These are phyloP conservation scores for Taiozyma sp. DNA, from an alignment of 1,139 yeast genomes.

Conservation along the genomic window DNA sequence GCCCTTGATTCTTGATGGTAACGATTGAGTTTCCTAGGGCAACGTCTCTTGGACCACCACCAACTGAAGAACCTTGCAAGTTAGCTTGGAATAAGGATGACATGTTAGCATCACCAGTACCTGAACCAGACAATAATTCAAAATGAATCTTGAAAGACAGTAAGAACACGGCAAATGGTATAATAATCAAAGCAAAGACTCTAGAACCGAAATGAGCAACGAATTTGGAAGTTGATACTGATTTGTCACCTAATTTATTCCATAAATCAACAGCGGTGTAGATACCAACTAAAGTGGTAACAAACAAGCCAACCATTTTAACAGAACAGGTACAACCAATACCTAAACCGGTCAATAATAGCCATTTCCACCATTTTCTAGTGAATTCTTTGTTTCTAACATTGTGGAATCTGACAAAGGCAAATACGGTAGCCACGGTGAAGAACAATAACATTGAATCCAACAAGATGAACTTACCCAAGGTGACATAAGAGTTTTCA, in stretches of 20 bases:
- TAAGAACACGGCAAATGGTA: conserved; percentile 60
- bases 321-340: conserved; percentile 81
- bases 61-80: conserved; percentile 71
- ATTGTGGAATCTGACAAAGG: conserved; percentile 75
- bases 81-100: conserved; percentile 96
- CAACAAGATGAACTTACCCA: conserved; percentile 85
- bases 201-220: conserved; percentile 62
- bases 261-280: conserved; percentile 72
- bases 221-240: conserved; percentile 45
- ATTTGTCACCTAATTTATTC: conserved; percentile 57
- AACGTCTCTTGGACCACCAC: conserved; percentile 85
- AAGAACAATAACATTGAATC: conserved; percentile 96
- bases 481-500: conserved; percentile 81
- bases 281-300: conserved; percentile 69
- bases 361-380: conserved; percentile 94
- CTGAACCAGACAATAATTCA: conserved; percentile 63
- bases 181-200: conserved; percentile 48
- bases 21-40: conserved; percentile 71
- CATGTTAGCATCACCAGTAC: conserved; percentile 97
- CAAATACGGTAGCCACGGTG: conserved; percentile 77
- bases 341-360: conserved; percentile 64
- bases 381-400: conserved; percentile 60
- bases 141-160: conserved; percentile 69
- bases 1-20: conserved; percentile 85
- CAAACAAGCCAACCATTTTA: conserved; percentile 79